Evolutionary conservation across 805 yeast species (phyloP), one percentile per base, ranked within the genome.

Genomic region (Schwanniomyces vanrijiae): DNA sequence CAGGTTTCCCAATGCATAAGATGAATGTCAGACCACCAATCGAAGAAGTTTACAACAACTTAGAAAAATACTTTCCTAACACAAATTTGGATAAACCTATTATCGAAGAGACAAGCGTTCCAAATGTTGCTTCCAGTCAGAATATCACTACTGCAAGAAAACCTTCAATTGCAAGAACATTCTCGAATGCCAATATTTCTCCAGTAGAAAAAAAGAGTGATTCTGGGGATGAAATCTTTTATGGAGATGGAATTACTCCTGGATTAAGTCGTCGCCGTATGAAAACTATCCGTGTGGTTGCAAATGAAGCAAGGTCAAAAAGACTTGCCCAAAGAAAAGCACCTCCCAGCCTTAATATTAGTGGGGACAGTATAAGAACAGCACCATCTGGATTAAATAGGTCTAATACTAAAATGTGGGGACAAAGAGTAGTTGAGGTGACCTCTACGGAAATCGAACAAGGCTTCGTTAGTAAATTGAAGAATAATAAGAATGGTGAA

Each of bases 401-500:
- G 46, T 52, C 66, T 46, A 89, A 94, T 59, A 94, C 99, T 1
- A 95, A 94, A 68, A 81, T 94, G 86, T 94, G 99, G 99, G 99
- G 99, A 18, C 90, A 89, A 51, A 85, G 80, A 52, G 95, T 90
- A 13, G 85, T 90, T 26, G 99, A 94, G 66, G 91, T 91, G 25
- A 90, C 91, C 1, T 83, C 92, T 2, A 82, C 79, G 19, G 85
- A 81, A 50, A 75, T 78, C 50, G 80, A 79, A 34, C 75, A 77
- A 49, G 85, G 88, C 9, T 80, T 84, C 44, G 82, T 86, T 21
- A 84, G 85, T 56, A 82, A 82, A 53, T 66, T 88, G 44, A 77
- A 82, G 45, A 85, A 80, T 58, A 79, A 79, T 28, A 78, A 77
- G 45, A 63, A 66, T 41, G 94, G 91, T 11, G 80, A 82, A 43